Evolutionary conservation across 2,329 filamentous ascomycete species (phyloP).

Genomic region (Fusarium secorum): DNA sequence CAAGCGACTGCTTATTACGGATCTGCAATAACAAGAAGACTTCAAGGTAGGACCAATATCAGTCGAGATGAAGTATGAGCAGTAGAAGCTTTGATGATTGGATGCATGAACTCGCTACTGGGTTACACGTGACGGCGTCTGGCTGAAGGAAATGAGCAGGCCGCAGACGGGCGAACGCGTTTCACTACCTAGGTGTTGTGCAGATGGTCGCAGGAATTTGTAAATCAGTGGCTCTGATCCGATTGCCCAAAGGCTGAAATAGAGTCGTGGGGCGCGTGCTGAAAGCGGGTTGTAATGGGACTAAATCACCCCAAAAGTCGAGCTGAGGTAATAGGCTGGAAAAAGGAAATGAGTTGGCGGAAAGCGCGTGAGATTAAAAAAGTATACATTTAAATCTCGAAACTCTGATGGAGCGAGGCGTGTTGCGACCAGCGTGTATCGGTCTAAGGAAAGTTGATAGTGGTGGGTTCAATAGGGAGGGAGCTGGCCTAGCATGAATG

Average conservation of each 20-base stretch:
- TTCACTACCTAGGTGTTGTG: slow-evolving; percentile 14
- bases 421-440: slow-evolving; percentile 20
- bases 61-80: background rate
- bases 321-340: slow-evolving; percentile 17
- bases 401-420: background rate
- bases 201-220: slow-evolving; percentile 24
- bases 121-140: slow-evolving; percentile 12
- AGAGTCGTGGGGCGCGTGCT: slow-evolving; percentile 34
- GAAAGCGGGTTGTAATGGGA: slow-evolving; percentile 29
- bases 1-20: background rate
- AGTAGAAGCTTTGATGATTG: slow-evolving; percentile 2
- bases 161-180: background rate
- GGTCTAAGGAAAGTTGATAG: slow-evolving; percentile 1
- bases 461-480: slow-evolving; percentile 1
- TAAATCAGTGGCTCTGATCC: slow-evolving; percentile 30
- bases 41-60: background rate
- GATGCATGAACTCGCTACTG: slow-evolving; percentile 3
- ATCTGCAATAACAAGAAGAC: background rate
- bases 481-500: background rate
- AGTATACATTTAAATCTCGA: background rate
- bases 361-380: slow-evolving; percentile 17
- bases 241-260: slow-evolving; percentile 34
- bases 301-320: slow-evolving; percentile 17
- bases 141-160: background rate
- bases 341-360: slow-evolving; percentile 26